Conservation (phyloP, 257 asterid species). For the Primulina eburnea region DNA sequence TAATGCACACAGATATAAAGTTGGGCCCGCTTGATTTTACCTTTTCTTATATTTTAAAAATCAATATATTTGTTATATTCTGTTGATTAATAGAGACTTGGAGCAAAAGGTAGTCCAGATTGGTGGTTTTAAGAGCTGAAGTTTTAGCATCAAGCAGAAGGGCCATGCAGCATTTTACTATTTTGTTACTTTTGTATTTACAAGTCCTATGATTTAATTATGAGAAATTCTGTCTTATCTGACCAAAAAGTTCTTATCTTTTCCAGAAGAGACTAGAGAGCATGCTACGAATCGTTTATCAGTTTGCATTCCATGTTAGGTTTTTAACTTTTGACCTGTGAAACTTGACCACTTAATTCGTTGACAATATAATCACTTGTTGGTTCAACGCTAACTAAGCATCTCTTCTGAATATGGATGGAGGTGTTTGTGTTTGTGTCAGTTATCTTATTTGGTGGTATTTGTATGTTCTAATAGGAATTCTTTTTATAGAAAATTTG, state of each 20-base stretch:
- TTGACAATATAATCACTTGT: no score
- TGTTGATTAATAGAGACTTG: constrained; percentile 2
- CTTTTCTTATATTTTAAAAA: constrained; percentile 16
- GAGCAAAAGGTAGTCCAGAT: constrained; percentile 8
- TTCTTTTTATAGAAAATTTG: no score
- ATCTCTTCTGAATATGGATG: no score
- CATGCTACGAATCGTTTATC: no score
- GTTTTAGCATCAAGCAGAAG: constrained; percentile 8
- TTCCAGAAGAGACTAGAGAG: no score
- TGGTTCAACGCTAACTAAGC: no score
- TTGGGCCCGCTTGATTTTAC: not conserved
- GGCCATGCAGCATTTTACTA: constrained; percentile 9
- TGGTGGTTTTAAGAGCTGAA: constrained; percentile 9
- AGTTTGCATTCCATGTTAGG: no score
- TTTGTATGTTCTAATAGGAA: no score
- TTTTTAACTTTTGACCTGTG: no score
- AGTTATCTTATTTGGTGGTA: no score
- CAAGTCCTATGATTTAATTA: constrained; percentile 1
- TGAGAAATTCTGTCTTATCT: not conserved
- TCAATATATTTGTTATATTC: constrained; percentile 12
- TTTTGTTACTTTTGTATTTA: constrained; percentile 13
- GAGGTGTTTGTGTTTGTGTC: no score
- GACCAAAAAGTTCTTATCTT: not conserved
- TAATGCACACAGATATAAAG: constrained; percentile 9
- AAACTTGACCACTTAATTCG: no score